These are phyloP conservation scores for Hypoxylon trugodes DNA, from an alignment of 495 filamentous ascomycete genomes.

Conservation along the genomic window DNA sequence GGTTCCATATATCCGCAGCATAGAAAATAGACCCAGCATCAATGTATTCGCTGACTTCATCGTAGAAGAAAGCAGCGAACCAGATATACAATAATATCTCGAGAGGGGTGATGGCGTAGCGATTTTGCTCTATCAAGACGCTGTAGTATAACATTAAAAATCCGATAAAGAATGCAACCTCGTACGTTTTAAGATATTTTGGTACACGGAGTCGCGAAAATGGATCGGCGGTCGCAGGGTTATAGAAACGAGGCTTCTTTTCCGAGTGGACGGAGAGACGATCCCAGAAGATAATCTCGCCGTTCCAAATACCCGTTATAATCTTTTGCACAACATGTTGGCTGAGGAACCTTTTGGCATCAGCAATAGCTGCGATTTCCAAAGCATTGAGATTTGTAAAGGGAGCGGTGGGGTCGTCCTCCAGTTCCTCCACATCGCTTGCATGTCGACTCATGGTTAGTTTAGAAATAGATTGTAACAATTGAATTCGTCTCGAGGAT, in stretches of 20 bases:
- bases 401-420: constrained; percentile 67
- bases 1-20: constrained; percentile 86
- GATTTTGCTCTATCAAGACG: constrained; percentile 71
- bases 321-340: constrained; percentile 87
- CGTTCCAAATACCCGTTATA: constrained; percentile 89
- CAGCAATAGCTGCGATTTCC: constrained; percentile 88
- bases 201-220: constrained; percentile 88
- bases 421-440: constrained; percentile 50
- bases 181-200: constrained; percentile 89
- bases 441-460: constrained; percentile 55
- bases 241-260: constrained; percentile 86
- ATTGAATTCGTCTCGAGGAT: constrained; percentile 42
- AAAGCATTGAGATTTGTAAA: constrained; percentile 85
- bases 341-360: constrained; percentile 89
- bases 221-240: constrained; percentile 76
- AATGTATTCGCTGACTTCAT: constrained; percentile 81
- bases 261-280: constrained; percentile 74
- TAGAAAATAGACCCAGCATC: constrained; percentile 89
- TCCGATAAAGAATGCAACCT: constrained; percentile 84
- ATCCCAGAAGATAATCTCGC: constrained; percentile 93
- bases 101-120: constrained; percentile 54
- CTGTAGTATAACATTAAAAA: constrained; percentile 86
- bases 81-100: constrained; percentile 68
- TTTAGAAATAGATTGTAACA: constrained; percentile 56
- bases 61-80: constrained; percentile 88